Evolutionary conservation across 2,329 filamentous ascomycete genomes (phyloP).

Genomic region (Pseudogymnoascus sp.): DNA sequence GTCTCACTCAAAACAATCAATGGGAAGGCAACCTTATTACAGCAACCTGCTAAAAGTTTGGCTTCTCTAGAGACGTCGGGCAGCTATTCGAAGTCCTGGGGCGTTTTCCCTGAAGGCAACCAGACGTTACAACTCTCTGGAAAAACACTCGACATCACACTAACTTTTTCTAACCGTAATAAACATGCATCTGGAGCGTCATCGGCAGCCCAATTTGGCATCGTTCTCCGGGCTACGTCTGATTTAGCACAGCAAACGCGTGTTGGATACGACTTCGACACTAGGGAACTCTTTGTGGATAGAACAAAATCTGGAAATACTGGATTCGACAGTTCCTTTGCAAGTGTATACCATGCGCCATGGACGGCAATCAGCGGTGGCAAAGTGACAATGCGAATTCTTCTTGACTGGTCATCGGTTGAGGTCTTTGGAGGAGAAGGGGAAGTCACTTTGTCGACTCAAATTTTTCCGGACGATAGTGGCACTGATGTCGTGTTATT

Average conservation of each 20-base stretch:
- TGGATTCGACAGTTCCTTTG: not conserved
- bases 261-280: conserved; percentile 9
- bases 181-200: not conserved
- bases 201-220: not conserved
- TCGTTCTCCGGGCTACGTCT: conserved; percentile 5
- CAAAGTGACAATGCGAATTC: conserved; percentile 1
- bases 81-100: not conserved
- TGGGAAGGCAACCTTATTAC: not conserved
- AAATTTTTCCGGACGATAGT: conserved; percentile 4
- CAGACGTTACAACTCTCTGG: not conserved
- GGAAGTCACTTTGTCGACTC: conserved; percentile 2
- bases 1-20: conserved; percentile 28
- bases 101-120: not conserved
- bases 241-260: conserved; percentile 5
- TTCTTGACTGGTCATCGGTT: conserved; percentile 7
- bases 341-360: not conserved
- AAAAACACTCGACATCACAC: not conserved
- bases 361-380: not conserved
- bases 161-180: not conserved
- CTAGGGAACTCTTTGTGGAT: not conserved
- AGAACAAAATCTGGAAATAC: not conserved
- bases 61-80: not conserved
- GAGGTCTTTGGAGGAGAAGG: conserved; percentile 9
- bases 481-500: not conserved
- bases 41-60: not conserved